These are phyloP conservation scores for Agaricus subrufescens DNA, from an alignment of 768 basidiomycete species.

Conservation along the genomic window DNA sequence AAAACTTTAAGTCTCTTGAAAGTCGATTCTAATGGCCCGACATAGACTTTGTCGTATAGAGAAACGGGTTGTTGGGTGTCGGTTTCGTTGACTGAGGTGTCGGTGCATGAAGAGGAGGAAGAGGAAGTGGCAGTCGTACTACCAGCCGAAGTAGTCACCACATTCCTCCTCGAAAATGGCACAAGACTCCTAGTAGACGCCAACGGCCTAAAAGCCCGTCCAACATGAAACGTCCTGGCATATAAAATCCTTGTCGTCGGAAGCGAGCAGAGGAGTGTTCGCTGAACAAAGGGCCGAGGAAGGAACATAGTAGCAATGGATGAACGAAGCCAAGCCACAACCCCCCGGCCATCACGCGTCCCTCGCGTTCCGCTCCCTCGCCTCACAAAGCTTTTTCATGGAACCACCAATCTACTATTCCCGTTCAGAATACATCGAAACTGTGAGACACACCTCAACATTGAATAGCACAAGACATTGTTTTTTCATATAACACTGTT, in stretches of 20 bases:
- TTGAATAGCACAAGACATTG: not conserved
- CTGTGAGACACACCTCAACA: constrained; percentile 38
- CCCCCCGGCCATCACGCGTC: not conserved
- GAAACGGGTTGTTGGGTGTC: constrained; percentile 15
- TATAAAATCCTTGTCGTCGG: not conserved
- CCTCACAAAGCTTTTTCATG: constrained; percentile 32
- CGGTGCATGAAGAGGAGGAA: constrained; percentile 8
- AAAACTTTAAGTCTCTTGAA: constrained; percentile 80
- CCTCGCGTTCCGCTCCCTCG: not conserved
- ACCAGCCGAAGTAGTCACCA: not conserved
- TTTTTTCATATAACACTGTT: not conserved
- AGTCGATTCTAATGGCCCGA: constrained; percentile 66
- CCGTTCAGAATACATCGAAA: constrained; percentile 85
- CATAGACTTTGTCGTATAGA: constrained; percentile 40
- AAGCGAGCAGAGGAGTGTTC: not conserved
- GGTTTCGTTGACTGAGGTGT: constrained; percentile 9
- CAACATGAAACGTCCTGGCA: not conserved
- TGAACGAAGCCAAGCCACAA: not conserved
- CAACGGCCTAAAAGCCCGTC: not conserved
- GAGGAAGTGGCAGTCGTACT: constrained; percentile 11
- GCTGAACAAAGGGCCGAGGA: not conserved
- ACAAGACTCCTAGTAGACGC: not conserved
- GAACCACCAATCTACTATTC: constrained; percentile 76
- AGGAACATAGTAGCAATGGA: constrained; percentile 9
- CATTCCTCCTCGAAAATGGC: not conserved